Evolutionary conservation across 164 flowering plant species (phyloP).

Genomic region (Chloranthus sessilifolius): DNA sequence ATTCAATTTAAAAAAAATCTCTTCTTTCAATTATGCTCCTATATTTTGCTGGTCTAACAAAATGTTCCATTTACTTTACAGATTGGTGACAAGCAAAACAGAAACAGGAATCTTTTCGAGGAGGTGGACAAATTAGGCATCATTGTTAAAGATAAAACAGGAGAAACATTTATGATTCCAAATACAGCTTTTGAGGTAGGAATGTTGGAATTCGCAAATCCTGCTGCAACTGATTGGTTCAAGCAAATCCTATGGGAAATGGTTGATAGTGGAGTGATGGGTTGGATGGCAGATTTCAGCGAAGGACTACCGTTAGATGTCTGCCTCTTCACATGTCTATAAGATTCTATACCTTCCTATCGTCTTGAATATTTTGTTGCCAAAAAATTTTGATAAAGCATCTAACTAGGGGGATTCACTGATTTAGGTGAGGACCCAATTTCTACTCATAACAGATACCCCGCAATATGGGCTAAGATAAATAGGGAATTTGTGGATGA

Average conservation of each 20-base stretch:
- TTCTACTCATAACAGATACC: conserved; percentile 75
- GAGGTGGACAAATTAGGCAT: conserved; percentile 68
- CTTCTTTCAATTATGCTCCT: no score
- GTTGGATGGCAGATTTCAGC: conserved; percentile 97
- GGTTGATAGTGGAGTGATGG: conserved; percentile 75
- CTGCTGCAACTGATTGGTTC: conserved; percentile 62
- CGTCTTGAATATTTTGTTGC: no score
- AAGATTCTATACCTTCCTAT: no score
- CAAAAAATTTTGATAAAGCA: not conserved
- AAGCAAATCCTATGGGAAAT: conserved; percentile 65
- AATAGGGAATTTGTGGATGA: conserved; percentile 80
- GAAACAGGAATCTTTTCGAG: conserved; percentile 52
- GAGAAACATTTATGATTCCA: conserved; percentile 70
- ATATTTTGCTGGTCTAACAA: no score
- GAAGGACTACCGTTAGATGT: conserved; percentile 86
- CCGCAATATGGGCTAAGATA: conserved; percentile 80
- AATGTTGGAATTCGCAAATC: conserved; percentile 83
- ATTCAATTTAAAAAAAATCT: no score
- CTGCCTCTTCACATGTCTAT: conserved; percentile 63
- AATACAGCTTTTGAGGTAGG: conserved; percentile 87
- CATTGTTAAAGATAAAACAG: conserved; percentile 59
- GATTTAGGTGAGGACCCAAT: conserved; percentile 83
- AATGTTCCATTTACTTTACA: conserved; percentile 26
- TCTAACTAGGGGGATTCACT: not conserved
- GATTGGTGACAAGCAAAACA: conserved; percentile 59